Evolutionary conservation across 495 filamentous ascomycete genomes (phyloP).

Genomic region (Neurospora sp.): DNA sequence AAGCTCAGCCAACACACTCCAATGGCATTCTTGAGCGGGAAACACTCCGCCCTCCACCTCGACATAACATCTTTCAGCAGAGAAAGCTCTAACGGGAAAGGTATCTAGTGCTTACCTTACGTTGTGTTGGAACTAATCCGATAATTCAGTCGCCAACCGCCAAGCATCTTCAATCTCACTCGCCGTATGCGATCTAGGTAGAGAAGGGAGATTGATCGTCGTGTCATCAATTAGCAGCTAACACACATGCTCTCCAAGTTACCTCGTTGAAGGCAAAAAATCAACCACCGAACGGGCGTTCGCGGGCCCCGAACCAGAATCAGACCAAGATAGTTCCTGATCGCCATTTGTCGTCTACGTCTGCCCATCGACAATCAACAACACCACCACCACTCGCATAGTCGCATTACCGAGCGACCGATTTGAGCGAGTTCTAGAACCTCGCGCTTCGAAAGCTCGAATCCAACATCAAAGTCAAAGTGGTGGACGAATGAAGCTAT

Average conservation of each 20-base stretch:
- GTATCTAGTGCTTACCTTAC: background rate
- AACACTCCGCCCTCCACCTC: background rate
- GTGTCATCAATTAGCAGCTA: background rate
- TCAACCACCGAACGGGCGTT: background rate
- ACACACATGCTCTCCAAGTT: background rate
- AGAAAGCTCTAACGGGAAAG: background rate
- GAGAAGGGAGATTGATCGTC: background rate
- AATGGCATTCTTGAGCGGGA: background rate
- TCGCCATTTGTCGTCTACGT: background rate
- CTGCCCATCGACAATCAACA: background rate
- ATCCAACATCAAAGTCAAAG: background rate
- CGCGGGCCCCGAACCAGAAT: background rate
- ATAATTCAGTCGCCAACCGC: background rate
- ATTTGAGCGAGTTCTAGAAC: background rate
- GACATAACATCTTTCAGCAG: background rate
- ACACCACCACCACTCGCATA: background rate
- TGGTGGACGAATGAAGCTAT: background rate
- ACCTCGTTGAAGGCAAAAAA: background rate
- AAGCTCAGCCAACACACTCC: background rate
- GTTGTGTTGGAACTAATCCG: background rate
- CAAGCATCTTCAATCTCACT: background rate
- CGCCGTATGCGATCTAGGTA: background rate
- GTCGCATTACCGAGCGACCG: background rate
- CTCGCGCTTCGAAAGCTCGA: background rate
- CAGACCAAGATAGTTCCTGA: background rate